Conservation (phyloP, 23 red algal genomes). For the Cyanidium caldarium region DNA sequence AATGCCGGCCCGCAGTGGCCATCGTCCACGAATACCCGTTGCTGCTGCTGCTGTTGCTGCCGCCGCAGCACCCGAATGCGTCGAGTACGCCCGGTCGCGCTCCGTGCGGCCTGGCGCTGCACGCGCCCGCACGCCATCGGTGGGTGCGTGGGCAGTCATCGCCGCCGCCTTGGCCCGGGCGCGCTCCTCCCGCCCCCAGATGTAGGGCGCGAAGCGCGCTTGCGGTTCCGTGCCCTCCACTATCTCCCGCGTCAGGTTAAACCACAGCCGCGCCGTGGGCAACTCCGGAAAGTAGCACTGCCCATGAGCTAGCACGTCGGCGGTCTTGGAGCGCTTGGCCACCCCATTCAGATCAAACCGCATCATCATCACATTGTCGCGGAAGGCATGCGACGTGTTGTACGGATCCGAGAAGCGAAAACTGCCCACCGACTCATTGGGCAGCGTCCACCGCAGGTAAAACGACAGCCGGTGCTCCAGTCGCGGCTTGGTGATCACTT, state of each 20-base stretch:
- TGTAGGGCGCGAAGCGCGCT: too few relatives aligned
- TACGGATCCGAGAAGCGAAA: not conserved
- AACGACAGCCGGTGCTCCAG: not conserved
- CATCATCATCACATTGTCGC: slow-evolving; percentile 4
- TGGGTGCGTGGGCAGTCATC: too few relatives aligned
- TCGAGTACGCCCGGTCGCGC: too few relatives aligned
- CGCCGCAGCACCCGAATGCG: too few relatives aligned
- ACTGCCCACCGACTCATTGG: not conserved
- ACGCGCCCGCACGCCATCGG: too few relatives aligned
- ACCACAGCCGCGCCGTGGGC: not conserved
- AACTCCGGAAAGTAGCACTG: slow-evolving; percentile 7
- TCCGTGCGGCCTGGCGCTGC: too few relatives aligned
- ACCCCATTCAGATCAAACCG: not conserved
- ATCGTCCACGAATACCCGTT: too few relatives aligned
- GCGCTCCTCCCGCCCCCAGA: too few relatives aligned
- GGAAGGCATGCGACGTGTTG: not conserved
- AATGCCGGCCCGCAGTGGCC: too few relatives aligned
- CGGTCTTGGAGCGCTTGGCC: not conserved
- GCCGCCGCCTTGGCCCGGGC: too few relatives aligned
- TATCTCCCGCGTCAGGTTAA: not conserved
- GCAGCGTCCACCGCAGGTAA: not conserved
- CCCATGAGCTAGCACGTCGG: not conserved
- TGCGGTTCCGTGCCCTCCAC: not conserved
- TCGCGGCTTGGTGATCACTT: slow-evolving; percentile 1
- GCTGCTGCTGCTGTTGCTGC: too few relatives aligned